phyloP scores from a whole-genome alignment of 2,329 filamentous ascomycete species.

The Cladosporium cucumerinum region DNA sequence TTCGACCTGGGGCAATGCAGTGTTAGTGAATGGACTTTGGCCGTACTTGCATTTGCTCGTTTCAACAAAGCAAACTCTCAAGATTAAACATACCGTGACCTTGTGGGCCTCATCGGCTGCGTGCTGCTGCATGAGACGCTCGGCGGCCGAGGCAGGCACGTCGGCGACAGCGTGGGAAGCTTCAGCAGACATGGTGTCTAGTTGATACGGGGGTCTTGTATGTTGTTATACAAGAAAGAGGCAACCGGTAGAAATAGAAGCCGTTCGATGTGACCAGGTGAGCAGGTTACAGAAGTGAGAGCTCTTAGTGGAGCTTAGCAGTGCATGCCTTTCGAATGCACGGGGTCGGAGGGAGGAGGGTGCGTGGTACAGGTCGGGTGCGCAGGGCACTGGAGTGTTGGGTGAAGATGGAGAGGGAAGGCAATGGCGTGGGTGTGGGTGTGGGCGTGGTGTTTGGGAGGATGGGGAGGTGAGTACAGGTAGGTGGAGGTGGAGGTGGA shows the following conservation, averaged over 20 bases:
- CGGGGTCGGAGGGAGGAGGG: not conserved
- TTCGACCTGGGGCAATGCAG: constrained; percentile 44
- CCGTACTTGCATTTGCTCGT: not conserved
- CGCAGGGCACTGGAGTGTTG: not conserved
- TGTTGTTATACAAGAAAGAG: constrained; percentile 13
- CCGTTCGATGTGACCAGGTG: constrained; percentile 2
- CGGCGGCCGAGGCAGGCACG: constrained; percentile 39
- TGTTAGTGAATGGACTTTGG: not conserved
- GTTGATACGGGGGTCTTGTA: constrained; percentile 2
- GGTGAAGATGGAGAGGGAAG: not conserved
- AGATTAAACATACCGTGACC: constrained; percentile 53
- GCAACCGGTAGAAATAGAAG: constrained; percentile 15
- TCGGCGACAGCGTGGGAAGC: constrained; percentile 23
- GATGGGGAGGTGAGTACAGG: not conserved
- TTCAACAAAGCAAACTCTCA: not conserved
- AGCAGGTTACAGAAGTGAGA: not conserved
- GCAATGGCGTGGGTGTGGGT: not conserved
- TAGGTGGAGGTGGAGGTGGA: not conserved
- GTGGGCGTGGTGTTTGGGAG: not conserved
- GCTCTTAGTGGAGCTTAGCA: constrained; percentile 10
- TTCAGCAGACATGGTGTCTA: constrained; percentile 25
- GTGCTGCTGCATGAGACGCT: constrained; percentile 54
- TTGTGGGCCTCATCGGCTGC: constrained; percentile 50
- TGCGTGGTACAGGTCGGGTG: not conserved
- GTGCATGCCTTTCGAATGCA: constrained; percentile 10